A percentile compares a stretch with the other conserved stretches of the same genome.
Conservation (phyloP, 306 rosid species). For the Pachyrhizus erosus region DNA sequence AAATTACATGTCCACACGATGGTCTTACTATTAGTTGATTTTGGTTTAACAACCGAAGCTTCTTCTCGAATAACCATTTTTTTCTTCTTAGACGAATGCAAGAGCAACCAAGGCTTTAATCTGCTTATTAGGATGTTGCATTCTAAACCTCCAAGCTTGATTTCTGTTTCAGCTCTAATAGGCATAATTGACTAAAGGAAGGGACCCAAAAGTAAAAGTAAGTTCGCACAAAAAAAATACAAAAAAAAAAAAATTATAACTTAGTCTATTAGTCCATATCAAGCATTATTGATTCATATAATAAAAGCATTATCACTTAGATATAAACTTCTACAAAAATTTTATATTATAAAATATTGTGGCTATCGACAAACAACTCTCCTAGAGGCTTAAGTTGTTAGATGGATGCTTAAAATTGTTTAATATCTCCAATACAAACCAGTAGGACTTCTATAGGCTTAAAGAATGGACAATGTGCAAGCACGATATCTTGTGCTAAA, state of each 20-base stretch:
- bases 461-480: neutral
- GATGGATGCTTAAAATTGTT: no score
- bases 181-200: slow-evolving; percentile 61
- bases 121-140: slow-evolving; percentile 80
- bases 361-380: neutral
- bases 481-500: neutral
- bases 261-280: neutral
- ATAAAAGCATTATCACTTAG: neutral
- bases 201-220: slow-evolving; percentile 14
- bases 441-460: no score
- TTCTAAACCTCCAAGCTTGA: slow-evolving; percentile 77
- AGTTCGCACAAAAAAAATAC: slow-evolving; percentile 31
- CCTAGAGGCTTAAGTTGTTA: neutral
- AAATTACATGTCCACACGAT: slow-evolving; percentile 81
- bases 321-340: neutral
- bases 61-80: slow-evolving; percentile 80
- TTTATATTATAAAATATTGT: neutral
- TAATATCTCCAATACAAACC: no score
- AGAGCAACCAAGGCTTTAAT: slow-evolving; percentile 76
- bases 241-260: neutral
- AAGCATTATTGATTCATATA: neutral
- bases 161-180: slow-evolving; percentile 81
- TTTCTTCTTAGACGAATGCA: slow-evolving; percentile 70
- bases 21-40: slow-evolving; percentile 64
- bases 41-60: slow-evolving; percentile 59